Percentiles rank a stretch among this genome's conserved stretches.
These are phyloP conservation scores for Anethum foeniculum DNA, from an alignment of 140 eudicot species.

Conservation along the genomic window DNA sequence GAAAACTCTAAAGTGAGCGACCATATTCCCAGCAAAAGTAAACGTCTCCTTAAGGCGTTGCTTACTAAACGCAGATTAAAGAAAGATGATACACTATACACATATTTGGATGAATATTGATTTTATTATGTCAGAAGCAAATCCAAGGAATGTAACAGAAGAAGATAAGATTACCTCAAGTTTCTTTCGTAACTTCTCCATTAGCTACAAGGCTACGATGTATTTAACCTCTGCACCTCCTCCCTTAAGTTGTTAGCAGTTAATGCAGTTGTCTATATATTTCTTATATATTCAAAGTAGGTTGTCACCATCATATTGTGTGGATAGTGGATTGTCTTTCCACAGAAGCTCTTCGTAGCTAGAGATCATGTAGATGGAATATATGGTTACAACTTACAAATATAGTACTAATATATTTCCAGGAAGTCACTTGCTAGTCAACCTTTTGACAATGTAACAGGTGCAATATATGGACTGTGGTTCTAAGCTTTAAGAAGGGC, in stretches of 20 bases:
- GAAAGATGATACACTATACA: constrained; percentile 74
- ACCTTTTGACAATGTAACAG: neutral
- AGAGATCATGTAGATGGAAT: neutral
- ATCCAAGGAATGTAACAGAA: neutral
- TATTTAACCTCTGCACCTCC: neutral
- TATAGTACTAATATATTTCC: neutral
- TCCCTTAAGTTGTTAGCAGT: neutral
- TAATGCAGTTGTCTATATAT: constrained; percentile 8
- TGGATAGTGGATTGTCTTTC: neutral
- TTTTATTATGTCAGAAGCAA: neutral
- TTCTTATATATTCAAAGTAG: neutral
- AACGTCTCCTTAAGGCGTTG: constrained; percentile 85
- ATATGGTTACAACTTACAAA: neutral
- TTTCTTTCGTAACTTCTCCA: constrained; percentile 4
- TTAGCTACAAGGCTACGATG: neutral
- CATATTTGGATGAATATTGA: constrained; percentile 79
- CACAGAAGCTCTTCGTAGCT: neutral
- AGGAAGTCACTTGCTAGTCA: neutral
- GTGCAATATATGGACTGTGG: neutral
- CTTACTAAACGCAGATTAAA: constrained; percentile 79
- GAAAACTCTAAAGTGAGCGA: constrained; percentile 44
- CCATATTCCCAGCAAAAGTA: constrained; percentile 79
- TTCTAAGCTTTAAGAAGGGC: neutral
- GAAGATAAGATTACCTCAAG: neutral
- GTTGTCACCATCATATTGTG: constrained; percentile 6